Conservation (phyloP, 2,329 filamentous ascomycete species). For the Colletotrichum tamarilloi region DNA sequence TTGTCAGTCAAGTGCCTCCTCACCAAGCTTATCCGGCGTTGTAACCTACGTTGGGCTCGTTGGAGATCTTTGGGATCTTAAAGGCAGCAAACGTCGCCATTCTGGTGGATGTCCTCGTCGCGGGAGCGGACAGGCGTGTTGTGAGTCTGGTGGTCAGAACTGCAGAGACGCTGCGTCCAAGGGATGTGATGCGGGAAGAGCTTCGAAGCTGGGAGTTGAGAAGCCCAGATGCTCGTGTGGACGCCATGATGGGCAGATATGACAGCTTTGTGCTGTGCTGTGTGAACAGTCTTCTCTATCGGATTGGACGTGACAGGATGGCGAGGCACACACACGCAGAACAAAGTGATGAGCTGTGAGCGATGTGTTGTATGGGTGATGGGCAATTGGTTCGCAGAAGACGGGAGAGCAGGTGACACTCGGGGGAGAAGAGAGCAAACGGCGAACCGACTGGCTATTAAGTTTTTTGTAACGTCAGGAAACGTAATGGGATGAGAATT, state of each 20-base stretch:
- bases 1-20: conserved; percentile 48
- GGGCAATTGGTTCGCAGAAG: background rate
- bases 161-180: conserved; percentile 12
- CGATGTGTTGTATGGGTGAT: background rate
- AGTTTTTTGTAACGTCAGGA: conserved; percentile 15
- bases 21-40: conserved; percentile 6
- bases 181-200: conserved; percentile 20
- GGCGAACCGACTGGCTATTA: conserved; percentile 19
- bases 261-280: background rate
- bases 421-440: background rate
- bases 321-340: background rate
- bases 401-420: background rate
- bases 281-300: background rate
- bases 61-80: conserved; percentile 86
- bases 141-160: conserved; percentile 6
- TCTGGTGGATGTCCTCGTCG: conserved; percentile 45
- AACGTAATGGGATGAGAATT: background rate
- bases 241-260: conserved; percentile 23
- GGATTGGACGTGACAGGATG: background rate
- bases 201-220: conserved; percentile 34
- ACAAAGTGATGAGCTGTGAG: background rate
- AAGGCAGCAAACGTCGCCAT: conserved; percentile 80
- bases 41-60: conserved; percentile 93
- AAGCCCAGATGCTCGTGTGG: conserved; percentile 32
- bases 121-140: background rate